Evolutionary conservation across 768 basidiomycete genomes (phyloP), one percentile per base, ranked within the genome.

Genomic region (Lactarius sanguifluus): DNA sequence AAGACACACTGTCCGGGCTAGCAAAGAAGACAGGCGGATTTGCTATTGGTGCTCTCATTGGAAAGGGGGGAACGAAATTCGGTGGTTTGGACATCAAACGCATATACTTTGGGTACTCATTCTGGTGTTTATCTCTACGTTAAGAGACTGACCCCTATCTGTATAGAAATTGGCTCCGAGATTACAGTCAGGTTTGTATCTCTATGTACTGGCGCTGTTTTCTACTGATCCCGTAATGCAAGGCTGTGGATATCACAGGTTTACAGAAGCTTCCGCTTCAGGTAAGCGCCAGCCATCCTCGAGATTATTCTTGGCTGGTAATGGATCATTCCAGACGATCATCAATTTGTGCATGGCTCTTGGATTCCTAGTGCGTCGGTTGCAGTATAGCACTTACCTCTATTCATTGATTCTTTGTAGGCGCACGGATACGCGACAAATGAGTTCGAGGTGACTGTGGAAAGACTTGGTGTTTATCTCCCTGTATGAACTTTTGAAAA

Each of bases 321-420:
- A 45, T 43, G 45, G 12, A 12, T 20, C 23, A 65, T 67, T 18
- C 5, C 75, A 93, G 86, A 93, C 91, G 0, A 94, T 96, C 73
- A 77, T 96, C 75, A 96, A 94, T 73, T 76, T 96, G 32, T 85
- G 87, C 78, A 94, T 95, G 89, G 91, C 84, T 20, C 88, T 96
- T 57, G 95, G 96, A 9, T 98, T 98, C 78, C 77, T 96, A 77
- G 92, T 90, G 67, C 66, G 79, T 72, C 38, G 3, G 28, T 43
- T 23, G 28, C 15, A 28, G 43, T 38, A 16, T 62, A 40, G 30
- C 34, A n/a, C 32, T 32, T 45, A 54, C 20, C 40, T 32, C 54
- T 16, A 61, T 34, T 56, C 20, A 18, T 57, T 25, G 36, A 12
- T 47, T 45, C 2, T 41, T 65, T 40, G 20, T 41, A 90, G 89